Evolutionary conservation across 1,139 yeast genomes (phyloP), one percentile per base, ranked within the genome.

Genomic region (Pichia sorboxylosa): DNA sequence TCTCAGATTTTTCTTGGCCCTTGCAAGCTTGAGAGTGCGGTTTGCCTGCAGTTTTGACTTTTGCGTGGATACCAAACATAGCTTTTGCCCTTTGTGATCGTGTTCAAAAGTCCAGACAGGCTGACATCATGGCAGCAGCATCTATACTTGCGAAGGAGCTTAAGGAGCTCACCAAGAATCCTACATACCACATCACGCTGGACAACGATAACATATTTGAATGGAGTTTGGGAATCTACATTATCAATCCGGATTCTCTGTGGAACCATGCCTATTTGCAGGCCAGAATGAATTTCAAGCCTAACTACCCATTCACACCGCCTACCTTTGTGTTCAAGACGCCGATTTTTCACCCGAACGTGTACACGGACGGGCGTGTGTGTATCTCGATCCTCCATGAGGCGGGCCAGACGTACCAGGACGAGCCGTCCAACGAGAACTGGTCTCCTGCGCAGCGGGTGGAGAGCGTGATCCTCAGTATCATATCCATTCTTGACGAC

Each of bases 371-470:
- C 57, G 97, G 97, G 22, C 64, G 93, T 46, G 69, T 87, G 37
- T 87, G 97, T 63, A 85, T 87, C 43, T 83, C 94, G 34, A 87
- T 87, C 46, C 66, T 87, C 42, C 97, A 87, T 57, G 84, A 80
- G 48, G 53, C 54, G 5, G 95, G 95, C 16, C 93, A 83, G 51
- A 81, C 83, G 23, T 79, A 90, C 33, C 70, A 82, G 27, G 95
- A 84, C 46, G 95, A 85, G 54, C 93, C 87, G 5, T 95, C 84
- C 48, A 77, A 79, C 39, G 97, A 81, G 55, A 81, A 87, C 17
- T 87, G 97, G 97, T 74, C 90, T 27, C 97, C 97, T 0, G 96
- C 94, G 3, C 97, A 87, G 59, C 79, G 93, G 11, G 97, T 84
- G 8, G 97, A 87, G 57, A 68, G 83, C 26, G 95, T 87, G 9